phyloP scores from a whole-genome alignment of 2,329 filamentous ascomycete species.

The Aureobasidium namibiae region DNA sequence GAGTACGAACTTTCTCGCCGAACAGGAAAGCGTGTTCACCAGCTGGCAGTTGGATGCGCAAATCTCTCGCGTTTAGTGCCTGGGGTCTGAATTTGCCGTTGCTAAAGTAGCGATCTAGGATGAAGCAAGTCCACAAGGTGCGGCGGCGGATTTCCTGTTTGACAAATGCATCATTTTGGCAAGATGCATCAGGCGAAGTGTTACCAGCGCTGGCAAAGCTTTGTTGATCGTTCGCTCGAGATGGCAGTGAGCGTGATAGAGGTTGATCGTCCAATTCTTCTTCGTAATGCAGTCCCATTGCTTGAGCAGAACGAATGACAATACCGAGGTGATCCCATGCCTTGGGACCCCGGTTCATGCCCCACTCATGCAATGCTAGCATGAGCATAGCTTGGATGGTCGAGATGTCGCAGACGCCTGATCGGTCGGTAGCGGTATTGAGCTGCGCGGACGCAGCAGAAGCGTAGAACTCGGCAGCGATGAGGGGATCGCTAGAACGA shows the following conservation, averaged over 20 bases:
- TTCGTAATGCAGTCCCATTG: conserved; percentile 52
- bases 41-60: conserved; percentile 60
- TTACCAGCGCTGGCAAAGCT: not conserved
- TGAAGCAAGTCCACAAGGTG: conserved; percentile 68
- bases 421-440: conserved; percentile 40
- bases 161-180: conserved; percentile 39
- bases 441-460: conserved; percentile 47
- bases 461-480: conserved; percentile 58
- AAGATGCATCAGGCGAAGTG: not conserved
- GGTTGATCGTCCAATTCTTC: conserved; percentile 34
- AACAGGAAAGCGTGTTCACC: conserved; percentile 58
- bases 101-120: conserved; percentile 61
- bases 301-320: conserved; percentile 52
- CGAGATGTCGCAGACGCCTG: conserved; percentile 49
- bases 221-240: conserved; percentile 20
- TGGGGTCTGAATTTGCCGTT: conserved; percentile 54
- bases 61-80: conserved; percentile 50
- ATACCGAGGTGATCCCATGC: conserved; percentile 60
- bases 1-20: conserved; percentile 48
- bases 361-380: conserved; percentile 66
- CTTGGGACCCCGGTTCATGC: conserved; percentile 51
- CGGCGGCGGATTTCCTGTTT: conserved; percentile 57
- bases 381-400: conserved; percentile 61
- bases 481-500: conserved; percentile 42
- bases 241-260: conserved; percentile 27